phyloP scores from a whole-genome alignment of 768 basidiomycete genomes.

The Auricularia sp. region DNA sequence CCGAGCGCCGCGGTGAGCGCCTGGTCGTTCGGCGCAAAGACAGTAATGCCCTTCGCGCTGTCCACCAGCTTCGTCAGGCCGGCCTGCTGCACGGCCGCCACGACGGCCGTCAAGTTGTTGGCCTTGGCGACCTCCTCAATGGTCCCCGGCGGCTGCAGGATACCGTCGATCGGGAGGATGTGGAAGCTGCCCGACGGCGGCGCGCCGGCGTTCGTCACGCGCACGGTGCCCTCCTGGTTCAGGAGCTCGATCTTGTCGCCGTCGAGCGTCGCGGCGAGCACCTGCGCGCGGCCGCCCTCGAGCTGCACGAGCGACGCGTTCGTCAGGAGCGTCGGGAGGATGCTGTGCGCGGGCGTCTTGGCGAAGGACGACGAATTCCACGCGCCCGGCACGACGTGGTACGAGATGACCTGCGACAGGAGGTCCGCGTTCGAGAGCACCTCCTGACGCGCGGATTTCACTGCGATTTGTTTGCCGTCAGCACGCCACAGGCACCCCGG shows the following conservation, averaged over 20 bases:
- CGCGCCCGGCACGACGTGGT: constrained; percentile 48
- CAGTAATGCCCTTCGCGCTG: constrained; percentile 43
- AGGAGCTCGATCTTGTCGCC: constrained; percentile 35
- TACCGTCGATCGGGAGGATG: constrained; percentile 39
- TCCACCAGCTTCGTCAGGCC: constrained; percentile 30
- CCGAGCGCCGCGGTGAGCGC: constrained; percentile 34
- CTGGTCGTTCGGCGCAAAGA: constrained; percentile 54
- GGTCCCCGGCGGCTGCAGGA: constrained; percentile 44
- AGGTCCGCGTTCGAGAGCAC: constrained; percentile 24
- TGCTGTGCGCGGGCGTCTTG: constrained; percentile 45
- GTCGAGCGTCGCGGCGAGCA: constrained; percentile 36
- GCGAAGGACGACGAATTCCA: constrained; percentile 27
- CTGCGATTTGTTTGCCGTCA: constrained; percentile 2
- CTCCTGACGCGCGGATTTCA: constrained; percentile 23
- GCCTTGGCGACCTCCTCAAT: constrained; percentile 33
- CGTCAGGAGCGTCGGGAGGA: constrained; percentile 56
- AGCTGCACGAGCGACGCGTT: constrained; percentile 38
- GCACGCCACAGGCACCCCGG: neutral
- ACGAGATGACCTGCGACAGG: constrained; percentile 42
- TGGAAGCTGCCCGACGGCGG: constrained; percentile 31
- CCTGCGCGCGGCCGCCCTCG: constrained; percentile 50
- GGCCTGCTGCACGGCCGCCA: constrained; percentile 21
- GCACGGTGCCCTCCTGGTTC: constrained; percentile 38
- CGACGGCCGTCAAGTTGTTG: constrained; percentile 35
- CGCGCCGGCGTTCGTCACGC: constrained; percentile 28